Conservation (phyloP, 75 land plant genomes). For the Cupressus sempervirens region DNA sequence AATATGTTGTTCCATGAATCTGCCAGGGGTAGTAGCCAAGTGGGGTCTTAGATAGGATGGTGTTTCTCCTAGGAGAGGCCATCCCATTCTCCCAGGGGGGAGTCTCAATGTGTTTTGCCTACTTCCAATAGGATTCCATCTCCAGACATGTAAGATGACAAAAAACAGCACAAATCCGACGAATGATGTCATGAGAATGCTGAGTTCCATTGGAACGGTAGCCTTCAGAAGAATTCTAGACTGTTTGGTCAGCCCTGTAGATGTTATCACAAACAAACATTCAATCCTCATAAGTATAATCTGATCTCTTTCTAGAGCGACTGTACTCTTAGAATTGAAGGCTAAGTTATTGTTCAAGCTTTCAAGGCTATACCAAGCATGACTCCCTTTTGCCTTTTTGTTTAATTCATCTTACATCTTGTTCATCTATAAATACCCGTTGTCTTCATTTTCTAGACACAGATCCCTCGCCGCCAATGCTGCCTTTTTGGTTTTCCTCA, state of each 20-base stretch:
- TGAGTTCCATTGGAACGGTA: neutral
- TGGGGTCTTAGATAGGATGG: slow-evolving; percentile 56
- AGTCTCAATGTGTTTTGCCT: slow-evolving; percentile 18
- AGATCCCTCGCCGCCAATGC: too few relatives aligned
- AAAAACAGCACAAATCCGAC: neutral
- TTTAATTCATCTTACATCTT: too few relatives aligned
- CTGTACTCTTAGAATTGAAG: too few relatives aligned
- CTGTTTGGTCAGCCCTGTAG: too few relatives aligned
- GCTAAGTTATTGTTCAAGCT: too few relatives aligned
- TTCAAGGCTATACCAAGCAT: too few relatives aligned
- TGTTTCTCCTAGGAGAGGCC: slow-evolving; percentile 79
- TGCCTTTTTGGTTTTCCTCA: too few relatives aligned
- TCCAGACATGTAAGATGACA: neutral
- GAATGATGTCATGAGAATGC: neutral
- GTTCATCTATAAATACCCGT: too few relatives aligned
- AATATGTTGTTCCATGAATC: slow-evolving; percentile 70
- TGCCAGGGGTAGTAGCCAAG: slow-evolving; percentile 48
- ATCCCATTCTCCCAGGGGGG: slow-evolving; percentile 68
- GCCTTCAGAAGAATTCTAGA: neutral
- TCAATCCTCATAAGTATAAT: neutral
- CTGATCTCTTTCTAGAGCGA: neutral
- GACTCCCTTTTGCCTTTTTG: too few relatives aligned
- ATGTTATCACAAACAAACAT: too few relatives aligned
- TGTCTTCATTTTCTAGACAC: too few relatives aligned
- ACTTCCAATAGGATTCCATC: neutral